Evolutionary conservation across 2,329 filamentous ascomycete species (phyloP).

Genomic region (Hypoxylon sp.): DNA sequence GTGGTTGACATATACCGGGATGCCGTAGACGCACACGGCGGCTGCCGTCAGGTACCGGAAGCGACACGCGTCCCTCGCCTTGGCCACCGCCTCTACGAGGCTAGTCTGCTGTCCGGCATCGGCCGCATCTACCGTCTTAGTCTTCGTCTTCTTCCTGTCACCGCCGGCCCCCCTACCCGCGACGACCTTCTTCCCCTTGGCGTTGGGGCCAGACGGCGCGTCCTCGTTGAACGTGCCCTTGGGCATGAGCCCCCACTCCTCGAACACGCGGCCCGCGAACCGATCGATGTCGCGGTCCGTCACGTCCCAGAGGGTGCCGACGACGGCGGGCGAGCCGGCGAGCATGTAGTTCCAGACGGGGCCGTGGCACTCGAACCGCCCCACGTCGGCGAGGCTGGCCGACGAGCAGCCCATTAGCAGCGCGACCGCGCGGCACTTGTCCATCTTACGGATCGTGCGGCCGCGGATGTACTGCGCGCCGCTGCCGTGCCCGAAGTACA

Average conservation of each 20-base stretch:
- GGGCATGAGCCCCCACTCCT: constrained; percentile 83
- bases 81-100: constrained; percentile 84
- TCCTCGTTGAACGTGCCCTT: constrained; percentile 59
- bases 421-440: constrained; percentile 78
- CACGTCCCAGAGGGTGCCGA: constrained; percentile 97
- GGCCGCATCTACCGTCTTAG: constrained; percentile 44
- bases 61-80: constrained; percentile 81
- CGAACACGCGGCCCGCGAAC: constrained; percentile 82
- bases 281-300: constrained; percentile 98
- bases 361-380: constrained; percentile 90
- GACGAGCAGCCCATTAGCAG: constrained; percentile 96
- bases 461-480: constrained; percentile 94
- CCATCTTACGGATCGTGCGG: constrained; percentile 81
- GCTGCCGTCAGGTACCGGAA: constrained; percentile 93
- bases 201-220: constrained; percentile 45
- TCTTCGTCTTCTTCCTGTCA: constrained; percentile 41
- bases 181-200: constrained; percentile 44
- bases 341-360: constrained; percentile 93
- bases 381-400: constrained; percentile 81
- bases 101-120: constrained; percentile 54
- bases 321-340: constrained; percentile 84
- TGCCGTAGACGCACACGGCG: constrained; percentile 92
- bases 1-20: constrained; percentile 82
- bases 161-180: constrained; percentile 22
- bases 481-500: constrained; percentile 97